phyloP scores from a whole-genome alignment of 768 basidiomycete genomes.

The Tricholoma terreum region DNA sequence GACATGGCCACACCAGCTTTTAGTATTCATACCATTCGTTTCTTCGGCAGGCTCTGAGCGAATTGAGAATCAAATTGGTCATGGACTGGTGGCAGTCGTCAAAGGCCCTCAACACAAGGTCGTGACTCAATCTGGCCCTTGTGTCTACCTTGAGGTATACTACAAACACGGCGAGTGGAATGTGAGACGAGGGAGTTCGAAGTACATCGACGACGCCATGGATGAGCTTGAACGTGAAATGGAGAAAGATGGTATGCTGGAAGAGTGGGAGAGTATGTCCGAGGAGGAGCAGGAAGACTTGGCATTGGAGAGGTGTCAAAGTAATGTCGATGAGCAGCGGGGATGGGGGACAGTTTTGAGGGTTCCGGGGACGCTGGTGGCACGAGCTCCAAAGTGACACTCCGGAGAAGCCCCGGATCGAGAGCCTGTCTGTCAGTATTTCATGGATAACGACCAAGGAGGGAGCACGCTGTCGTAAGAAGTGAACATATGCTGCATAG shows the following conservation, averaged over 20 bases:
- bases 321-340: not conserved
- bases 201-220: not conserved
- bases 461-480: no score
- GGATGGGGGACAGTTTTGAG: not conserved
- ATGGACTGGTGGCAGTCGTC: not conserved
- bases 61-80: not conserved
- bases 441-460: no score
- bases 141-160: not conserved
- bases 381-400: no score
- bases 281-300: not conserved
- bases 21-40: not conserved
- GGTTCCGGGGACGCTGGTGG: no score
- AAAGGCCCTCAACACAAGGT: not conserved
- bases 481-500: no score
- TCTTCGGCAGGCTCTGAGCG: not conserved
- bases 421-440: no score
- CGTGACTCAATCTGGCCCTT: not conserved
- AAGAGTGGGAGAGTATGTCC: not conserved
- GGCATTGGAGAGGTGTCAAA: not conserved
- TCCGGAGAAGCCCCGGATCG: no score
- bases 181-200: not conserved
- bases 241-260: not conserved
- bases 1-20: not conserved
- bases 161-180: not conserved
- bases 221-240: no score